phyloP scores from a whole-genome alignment of 129 eudicot genomes.

The Chrysanthemum makinoi region DNA sequence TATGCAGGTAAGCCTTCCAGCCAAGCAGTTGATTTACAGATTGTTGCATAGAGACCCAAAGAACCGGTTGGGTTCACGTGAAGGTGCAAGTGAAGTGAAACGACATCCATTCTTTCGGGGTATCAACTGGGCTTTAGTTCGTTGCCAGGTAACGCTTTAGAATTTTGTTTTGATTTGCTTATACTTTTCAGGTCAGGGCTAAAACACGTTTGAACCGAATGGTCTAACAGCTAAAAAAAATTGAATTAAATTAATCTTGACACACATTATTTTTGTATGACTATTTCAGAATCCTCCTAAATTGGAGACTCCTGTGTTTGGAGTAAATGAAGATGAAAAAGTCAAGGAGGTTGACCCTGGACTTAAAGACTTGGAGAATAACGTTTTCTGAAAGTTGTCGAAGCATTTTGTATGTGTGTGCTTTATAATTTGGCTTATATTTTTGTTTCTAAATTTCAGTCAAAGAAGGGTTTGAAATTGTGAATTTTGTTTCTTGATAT shows the following conservation, averaged over 20 bases:
- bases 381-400: slow-evolving; percentile 58
- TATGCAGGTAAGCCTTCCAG: slow-evolving; percentile 78
- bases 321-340: slow-evolving; percentile 51
- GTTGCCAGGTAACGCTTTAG: slow-evolving; percentile 64
- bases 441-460: slow-evolving; percentile 13
- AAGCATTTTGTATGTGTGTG: neutral
- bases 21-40: slow-evolving; percentile 78
- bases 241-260: neutral
- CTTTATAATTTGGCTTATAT: slow-evolving; percentile 7
- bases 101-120: slow-evolving; percentile 91
- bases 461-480: slow-evolving; percentile 18
- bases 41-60: slow-evolving; percentile 93
- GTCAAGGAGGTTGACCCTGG: slow-evolving; percentile 58
- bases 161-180: neutral
- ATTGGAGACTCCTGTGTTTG: slow-evolving; percentile 69
- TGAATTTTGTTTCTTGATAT: slow-evolving; percentile 7
- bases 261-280: slow-evolving; percentile 12
- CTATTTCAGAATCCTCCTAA: slow-evolving; percentile 71
- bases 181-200: neutral
- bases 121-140: slow-evolving; percentile 89
- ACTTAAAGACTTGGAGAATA: slow-evolving; percentile 75
- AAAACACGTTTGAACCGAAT: neutral
- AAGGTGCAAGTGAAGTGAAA: slow-evolving; percentile 93
- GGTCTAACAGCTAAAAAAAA: neutral
- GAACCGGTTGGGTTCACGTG: slow-evolving; percentile 82